Evolutionary conservation across 2,329 filamentous ascomycete genomes (phyloP), one percentile per base, ranked within the genome.

Genomic region (Penicillium griseofulvum): DNA sequence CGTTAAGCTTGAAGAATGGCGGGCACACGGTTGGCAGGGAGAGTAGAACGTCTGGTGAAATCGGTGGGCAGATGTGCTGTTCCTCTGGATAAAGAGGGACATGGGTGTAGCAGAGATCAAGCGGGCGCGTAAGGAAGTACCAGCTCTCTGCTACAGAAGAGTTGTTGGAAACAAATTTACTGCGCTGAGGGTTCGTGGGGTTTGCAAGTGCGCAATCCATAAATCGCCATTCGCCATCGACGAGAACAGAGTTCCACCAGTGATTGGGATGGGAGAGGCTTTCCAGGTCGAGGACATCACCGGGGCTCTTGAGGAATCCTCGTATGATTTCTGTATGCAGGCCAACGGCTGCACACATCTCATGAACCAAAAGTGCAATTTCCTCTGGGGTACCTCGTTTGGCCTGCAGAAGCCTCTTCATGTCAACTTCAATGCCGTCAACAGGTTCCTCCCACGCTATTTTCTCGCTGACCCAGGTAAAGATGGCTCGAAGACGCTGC

Each of bases 391-490:
- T 96, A 5, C 86, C 94, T 58, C 92, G 83, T 71, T 89, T 92
- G 17, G 86, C 87, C 63, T 94, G 87, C 31, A 99, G 87, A 5
- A 96, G 90, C 44, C 90, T 85, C 52, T 89, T 83, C 2, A 91
- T 88, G 70, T 99, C 91, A 49, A 94, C 69, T 17, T 75, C 78
- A 8, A 88, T 82, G n/a, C 87, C 89, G 63, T 96, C 91, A 60
- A 91, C 91, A 61, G 96, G 91, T 66, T 97, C 93, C 50, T 99
- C 94, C 94, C 94, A 99, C 31, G 84, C 84, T 54, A 99, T 87
- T 65, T 93, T 91, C 71, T 99, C 94, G n/a, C 90, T 85, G 5
- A 96, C 90, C 93, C 93, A 99, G 1, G 90, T 97, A 68, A 97
- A 99, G 59, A 99, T 97, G 16, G 94, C 93, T 24, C 95, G 85